Conservation (phyloP, 345 rosid species). For the Brassica juncea region DNA sequence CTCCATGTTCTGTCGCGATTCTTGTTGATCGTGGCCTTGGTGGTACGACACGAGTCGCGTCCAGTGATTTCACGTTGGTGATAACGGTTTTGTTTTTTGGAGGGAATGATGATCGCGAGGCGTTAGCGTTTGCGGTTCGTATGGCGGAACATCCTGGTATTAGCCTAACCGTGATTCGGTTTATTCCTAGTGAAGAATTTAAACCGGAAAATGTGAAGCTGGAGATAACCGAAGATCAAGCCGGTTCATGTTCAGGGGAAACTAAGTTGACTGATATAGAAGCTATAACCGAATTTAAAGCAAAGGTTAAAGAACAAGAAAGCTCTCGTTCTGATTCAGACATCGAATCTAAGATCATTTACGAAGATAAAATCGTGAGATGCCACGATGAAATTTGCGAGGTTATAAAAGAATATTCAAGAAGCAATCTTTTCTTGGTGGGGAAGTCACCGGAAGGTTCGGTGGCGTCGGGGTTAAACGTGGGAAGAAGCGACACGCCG, state of each 20-base stretch:
- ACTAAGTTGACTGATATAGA: constrained; percentile 38
- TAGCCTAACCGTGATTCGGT: constrained; percentile 51
- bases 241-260: constrained; percentile 12
- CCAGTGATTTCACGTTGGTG: constrained; percentile 59
- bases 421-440: constrained; percentile 56
- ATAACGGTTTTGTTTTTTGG: constrained; percentile 75
- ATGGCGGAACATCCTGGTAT: constrained; percentile 91
- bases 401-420: constrained; percentile 35
- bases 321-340: constrained; percentile 24
- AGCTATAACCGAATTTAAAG: constrained; percentile 44
- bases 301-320: constrained; percentile 26
- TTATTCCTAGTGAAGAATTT: constrained; percentile 41
- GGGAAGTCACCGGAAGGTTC: constrained; percentile 55
- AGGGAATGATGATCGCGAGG: constrained; percentile 80
- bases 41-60: constrained; percentile 63
- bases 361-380: constrained; percentile 48
- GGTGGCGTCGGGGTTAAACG: constrained; percentile 41
- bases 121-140: constrained; percentile 70
- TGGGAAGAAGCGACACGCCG: constrained; percentile 29
- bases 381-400: constrained; percentile 43
- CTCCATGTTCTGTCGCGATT: constrained; percentile 80
- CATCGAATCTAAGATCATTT: constrained; percentile 28
- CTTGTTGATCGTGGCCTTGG: constrained; percentile 88
- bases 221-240: constrained; percentile 35
- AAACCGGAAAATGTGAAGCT: constrained; percentile 43